These are phyloP conservation scores for Dendryphion nanum DNA, from an alignment of 2,329 filamentous ascomycete species.

Conservation along the genomic window DNA sequence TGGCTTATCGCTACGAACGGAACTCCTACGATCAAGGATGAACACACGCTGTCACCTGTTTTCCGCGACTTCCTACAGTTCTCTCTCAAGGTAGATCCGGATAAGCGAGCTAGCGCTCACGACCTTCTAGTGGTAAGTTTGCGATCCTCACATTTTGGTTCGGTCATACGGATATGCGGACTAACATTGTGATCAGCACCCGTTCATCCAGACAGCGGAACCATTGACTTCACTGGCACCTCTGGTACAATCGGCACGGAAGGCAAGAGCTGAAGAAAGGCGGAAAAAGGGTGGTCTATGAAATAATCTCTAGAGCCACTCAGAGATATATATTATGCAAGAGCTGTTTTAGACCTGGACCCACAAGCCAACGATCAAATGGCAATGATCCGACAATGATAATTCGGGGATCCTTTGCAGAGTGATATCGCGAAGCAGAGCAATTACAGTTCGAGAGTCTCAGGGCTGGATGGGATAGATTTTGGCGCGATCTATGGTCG, in stretches of 20 bases:
- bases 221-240: conserved; percentile 71
- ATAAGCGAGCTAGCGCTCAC: conserved; percentile 93
- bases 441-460: too few species aligned
- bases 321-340: conserved; percentile 20
- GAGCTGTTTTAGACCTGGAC: conserved; percentile 14
- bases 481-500: too few species aligned
- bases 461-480: too few species aligned
- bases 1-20: conserved; percentile 98
- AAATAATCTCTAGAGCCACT: conserved; percentile 17
- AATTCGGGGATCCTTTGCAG: conserved; percentile 24
- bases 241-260: conserved; percentile 79
- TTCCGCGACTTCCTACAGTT: conserved; percentile 93
- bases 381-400: conserved; percentile 14
- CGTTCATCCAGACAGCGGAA: conserved; percentile 53
- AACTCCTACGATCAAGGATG: conserved; percentile 91
- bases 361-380: conserved; percentile 16
- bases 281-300: conserved; percentile 49
- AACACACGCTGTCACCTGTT: conserved; percentile 73
- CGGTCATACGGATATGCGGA: conserved; percentile 6
- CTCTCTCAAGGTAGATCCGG: conserved; percentile 92
- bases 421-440: conserved; percentile 25
- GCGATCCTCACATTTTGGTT: conserved; percentile 1
- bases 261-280: conserved; percentile 77
- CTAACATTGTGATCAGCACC: conserved; percentile 32
- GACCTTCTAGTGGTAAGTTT: conserved; percentile 82